These are phyloP conservation scores for Gossypium rotundifolium DNA, from an alignment of 345 rosid species.

Conservation along the genomic window DNA sequence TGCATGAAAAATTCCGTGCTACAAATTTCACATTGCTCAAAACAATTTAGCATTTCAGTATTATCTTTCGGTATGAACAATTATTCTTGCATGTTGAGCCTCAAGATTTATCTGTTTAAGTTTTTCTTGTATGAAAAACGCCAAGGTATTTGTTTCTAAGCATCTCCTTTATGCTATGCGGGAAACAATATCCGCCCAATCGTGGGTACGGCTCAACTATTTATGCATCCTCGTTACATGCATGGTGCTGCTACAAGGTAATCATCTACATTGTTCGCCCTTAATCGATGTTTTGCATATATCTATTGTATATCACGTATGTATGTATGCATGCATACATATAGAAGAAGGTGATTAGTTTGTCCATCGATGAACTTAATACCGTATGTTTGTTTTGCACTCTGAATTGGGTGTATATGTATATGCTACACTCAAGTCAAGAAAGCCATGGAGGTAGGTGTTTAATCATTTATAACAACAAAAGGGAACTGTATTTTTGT, in stretches of 20 bases:
- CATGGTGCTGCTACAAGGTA: slow-evolving; percentile 97
- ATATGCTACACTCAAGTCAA: slow-evolving; percentile 95
- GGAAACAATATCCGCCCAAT: slow-evolving; percentile 62
- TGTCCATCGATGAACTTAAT: not conserved
- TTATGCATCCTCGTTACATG: slow-evolving; percentile 92
- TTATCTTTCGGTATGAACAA: not conserved
- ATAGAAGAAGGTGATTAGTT: not conserved
- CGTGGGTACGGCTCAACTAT: slow-evolving; percentile 97
- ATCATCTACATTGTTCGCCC: not conserved
- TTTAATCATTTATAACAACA: not conserved
- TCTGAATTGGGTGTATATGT: slow-evolving; percentile 83
- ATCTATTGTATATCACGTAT: not conserved
- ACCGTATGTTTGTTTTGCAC: slow-evolving; percentile 21
- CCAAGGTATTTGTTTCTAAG: not conserved
- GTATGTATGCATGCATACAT: no score
- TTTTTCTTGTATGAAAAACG: not conserved
- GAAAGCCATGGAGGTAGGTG: slow-evolving; percentile 82
- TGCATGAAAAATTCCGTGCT: not conserved
- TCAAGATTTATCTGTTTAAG: not conserved
- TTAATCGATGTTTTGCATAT: not conserved
- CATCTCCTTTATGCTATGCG: slow-evolving; percentile 20
- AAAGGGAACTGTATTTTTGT: not conserved
- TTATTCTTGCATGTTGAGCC: not conserved
- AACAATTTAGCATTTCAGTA: not conserved
- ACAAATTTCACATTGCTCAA: not conserved